Percentiles rank a stretch among this genome's conserved stretches.
These are phyloP conservation scores for Plasmodium knowlesi DNA, from an alignment of 169 alveolate genomes.

Conservation along the genomic window DNA sequence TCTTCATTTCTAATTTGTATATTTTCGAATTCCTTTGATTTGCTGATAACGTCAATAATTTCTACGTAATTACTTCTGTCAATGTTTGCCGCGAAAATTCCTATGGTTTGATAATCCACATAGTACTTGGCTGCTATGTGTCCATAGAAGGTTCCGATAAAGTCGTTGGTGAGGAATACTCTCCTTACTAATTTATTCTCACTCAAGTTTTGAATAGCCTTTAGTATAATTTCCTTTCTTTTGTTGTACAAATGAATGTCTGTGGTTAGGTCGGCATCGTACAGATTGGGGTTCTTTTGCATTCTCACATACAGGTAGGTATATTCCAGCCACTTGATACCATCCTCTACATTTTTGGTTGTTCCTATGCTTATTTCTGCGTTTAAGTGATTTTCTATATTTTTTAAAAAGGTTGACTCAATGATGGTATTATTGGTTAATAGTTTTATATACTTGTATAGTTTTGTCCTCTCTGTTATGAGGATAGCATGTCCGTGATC, in stretches of 20 bases:
- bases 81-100: constrained; percentile 52
- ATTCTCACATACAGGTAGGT: constrained; percentile 94
- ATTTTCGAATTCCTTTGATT: constrained; percentile 72
- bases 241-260: constrained; percentile 75
- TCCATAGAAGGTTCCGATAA: constrained; percentile 89
- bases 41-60: constrained; percentile 58
- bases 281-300: constrained; percentile 89
- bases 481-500: constrained; percentile 94
- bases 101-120: constrained; percentile 88
- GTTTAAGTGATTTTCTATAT: constrained; percentile 89
- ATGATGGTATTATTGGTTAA: constrained; percentile 82
- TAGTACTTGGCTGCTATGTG: constrained; percentile 90
- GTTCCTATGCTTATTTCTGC: constrained; percentile 98
- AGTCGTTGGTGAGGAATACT: constrained; percentile 77
- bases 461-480: constrained; percentile 82
- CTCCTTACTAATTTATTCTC: constrained; percentile 80
- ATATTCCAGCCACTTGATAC: constrained; percentile 94
- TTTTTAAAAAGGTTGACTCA: constrained; percentile 80
- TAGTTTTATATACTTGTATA: constrained; percentile 80
- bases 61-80: constrained; percentile 43
- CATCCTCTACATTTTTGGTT: constrained; percentile 91
- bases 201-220: constrained; percentile 80
- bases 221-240: constrained; percentile 75
- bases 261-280: constrained; percentile 86
- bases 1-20: constrained; percentile 72